Base-by-base conservation (phyloP, 1,284 basidiomycete species). In the Moniliophthora roreri region DNA sequence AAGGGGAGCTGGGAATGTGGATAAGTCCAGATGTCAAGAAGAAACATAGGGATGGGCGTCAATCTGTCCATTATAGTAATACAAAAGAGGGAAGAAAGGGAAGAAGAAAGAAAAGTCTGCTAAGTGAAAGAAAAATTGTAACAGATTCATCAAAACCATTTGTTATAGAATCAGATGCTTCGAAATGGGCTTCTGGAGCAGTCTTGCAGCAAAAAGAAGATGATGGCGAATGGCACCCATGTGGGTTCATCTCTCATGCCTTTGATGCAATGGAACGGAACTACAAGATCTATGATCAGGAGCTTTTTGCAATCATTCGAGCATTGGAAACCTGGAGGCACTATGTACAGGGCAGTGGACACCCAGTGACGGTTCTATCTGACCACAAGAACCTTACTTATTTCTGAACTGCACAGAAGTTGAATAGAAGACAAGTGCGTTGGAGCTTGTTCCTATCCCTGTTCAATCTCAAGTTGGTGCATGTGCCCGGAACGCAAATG, bases 281-380 rank as follows among this genome's bases (percentile, higher is more conserved):
- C 10, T 46, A 46, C 24, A 24, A 46, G 10, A 46, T 46, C 44
- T 24, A 46, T 16, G 2, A 46, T 26, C 18, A 28, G 4, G 44
- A 46, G 16, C 18, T 46, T n/a, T 24, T 46, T 13, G 16, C 4
- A 13, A 46, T 46, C 11, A 28, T 37, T 24, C 28, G 54, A 10
- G 54, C 54, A n/a, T 37, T 58, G 5, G 56, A 58, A 36, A 49
- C 46, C 18, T 58, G 56, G 56, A 4, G 50, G 18, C 55, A 56
- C 20, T 56, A 41, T 21, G 39, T 56, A 2, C 42, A 53, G 3
- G 51, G 47, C 7, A 13, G 13, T 3, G 16, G 16, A 2, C 36
- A 37, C 4, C 36, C 36, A 16, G 16, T 16, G 2, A 37, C 36
- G 2, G 36, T 37, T 13, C 13, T 37, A 13, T 37, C 36, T 4